phyloP scores from a whole-genome alignment of 2,329 filamentous ascomycete species.

The Chaetomiaceae sp. region DNA sequence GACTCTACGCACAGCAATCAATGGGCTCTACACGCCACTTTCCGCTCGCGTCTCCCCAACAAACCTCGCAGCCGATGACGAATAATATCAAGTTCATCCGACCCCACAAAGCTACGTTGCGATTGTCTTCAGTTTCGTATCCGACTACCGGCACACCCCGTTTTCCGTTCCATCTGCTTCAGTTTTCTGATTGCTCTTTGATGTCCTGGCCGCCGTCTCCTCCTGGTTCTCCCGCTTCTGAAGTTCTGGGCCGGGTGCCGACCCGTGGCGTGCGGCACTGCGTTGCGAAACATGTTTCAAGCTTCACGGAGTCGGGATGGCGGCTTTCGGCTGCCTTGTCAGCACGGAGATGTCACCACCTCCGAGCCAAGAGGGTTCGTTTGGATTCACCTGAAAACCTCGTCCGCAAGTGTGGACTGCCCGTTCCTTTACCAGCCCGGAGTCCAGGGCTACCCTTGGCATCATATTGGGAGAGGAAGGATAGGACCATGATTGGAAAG shows the following conservation, averaged over 20 bases:
- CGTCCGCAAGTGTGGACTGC: background rate
- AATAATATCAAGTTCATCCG: no score
- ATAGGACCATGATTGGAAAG: no score
- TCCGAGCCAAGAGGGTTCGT: background rate
- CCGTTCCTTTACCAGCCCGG: no score
- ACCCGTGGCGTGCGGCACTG: background rate
- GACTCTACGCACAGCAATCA: constrained; percentile 1
- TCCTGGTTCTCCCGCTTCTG: background rate
- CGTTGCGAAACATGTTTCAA: constrained; percentile 21
- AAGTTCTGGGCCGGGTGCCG: no score
- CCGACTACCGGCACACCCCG: no score
- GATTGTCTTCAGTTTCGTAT: background rate
- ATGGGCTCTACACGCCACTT: background rate
- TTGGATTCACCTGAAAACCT: background rate
- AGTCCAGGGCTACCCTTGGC: no score
- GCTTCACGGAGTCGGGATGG: background rate
- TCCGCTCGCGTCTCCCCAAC: background rate
- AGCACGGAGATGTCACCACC: background rate
- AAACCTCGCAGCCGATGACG: background rate
- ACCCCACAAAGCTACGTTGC: no score
- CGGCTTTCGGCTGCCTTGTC: background rate
- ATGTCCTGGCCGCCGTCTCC: no score
- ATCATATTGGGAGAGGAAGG: background rate
- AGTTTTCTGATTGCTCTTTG: no score
- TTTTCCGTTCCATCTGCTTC: no score